phyloP scores from a whole-genome alignment of 202 grass and related monocot genomes.

The Zoysia matrella region DNA sequence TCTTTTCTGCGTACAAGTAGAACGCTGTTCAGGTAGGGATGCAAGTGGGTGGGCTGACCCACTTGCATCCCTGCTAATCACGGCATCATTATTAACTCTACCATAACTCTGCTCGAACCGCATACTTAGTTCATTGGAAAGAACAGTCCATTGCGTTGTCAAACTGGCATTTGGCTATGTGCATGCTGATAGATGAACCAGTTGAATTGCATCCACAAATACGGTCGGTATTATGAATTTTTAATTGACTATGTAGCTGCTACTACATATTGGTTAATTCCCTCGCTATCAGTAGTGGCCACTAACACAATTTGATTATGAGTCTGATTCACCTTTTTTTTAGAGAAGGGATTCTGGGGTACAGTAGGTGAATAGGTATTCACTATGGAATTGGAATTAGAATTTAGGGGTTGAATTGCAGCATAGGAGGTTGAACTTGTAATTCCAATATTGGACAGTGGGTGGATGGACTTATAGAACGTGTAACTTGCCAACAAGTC shows the following conservation, averaged over 20 bases:
- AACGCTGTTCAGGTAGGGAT: neutral
- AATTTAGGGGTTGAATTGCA: neutral
- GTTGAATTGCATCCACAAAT: neutral
- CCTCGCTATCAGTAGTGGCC: conserved; percentile 21
- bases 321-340: neutral
- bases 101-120: neutral
- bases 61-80: too few relatives aligned
- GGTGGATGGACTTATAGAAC: conserved; percentile 39
- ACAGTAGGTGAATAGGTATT: conserved; percentile 26
- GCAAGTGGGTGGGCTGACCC: too few relatives aligned
- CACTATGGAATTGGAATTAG: conserved; percentile 36
- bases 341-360: neutral
- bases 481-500: conserved; percentile 36
- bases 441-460: conserved; percentile 38
- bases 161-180: neutral
- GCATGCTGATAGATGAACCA: conserved; percentile 9
- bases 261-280: neutral
- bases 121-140: neutral
- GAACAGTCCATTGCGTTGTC: neutral
- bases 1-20: neutral
- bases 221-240: neutral
- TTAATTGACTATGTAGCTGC: neutral
- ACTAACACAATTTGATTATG: conserved; percentile 41
- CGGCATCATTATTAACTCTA: too few relatives aligned
- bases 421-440: conserved; percentile 43